Conservation (phyloP, 2,329 filamentous ascomycete genomes). For the Trichoderma sp. region DNA sequence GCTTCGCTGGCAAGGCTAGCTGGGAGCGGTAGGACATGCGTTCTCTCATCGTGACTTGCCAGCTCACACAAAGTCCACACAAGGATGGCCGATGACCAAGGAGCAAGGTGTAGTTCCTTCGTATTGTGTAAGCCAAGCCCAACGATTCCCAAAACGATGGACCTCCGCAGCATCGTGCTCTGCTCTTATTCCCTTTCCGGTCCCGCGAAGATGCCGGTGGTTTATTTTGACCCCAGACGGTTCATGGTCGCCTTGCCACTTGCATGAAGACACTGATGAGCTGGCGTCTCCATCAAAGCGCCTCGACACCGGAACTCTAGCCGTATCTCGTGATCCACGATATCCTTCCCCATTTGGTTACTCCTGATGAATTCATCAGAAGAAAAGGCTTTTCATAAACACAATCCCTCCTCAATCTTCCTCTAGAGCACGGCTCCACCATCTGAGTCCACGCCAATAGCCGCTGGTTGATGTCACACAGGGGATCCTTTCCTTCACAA, state of each 20-base stretch:
- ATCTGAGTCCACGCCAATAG: not conserved
- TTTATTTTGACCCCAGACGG: not conserved
- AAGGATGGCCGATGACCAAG: not conserved
- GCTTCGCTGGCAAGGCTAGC: conserved; percentile 22
- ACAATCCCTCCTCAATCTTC: not conserved
- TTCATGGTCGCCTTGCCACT: not conserved
- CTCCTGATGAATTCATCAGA: not conserved
- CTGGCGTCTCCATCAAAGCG: conserved; percentile 1
- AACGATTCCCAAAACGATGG: not conserved
- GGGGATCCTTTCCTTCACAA: not conserved
- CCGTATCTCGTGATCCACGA: not conserved
- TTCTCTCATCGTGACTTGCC: conserved; percentile 10
- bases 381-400: not conserved
- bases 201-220: not conserved
- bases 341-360: not conserved
- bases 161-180: not conserved
- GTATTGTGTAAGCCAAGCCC: not conserved
- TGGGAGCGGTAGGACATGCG: not conserved
- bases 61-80: conserved; percentile 12
- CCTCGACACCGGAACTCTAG: not conserved
- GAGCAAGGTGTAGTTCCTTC: not conserved
- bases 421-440: not conserved
- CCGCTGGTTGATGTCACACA: conserved; percentile 3
- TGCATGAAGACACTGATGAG: conserved; percentile 14
- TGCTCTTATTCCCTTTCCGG: not conserved